Base-by-base conservation (phyloP, 306 rosid genomes). In the Ziziphus jujuba region DNA sequence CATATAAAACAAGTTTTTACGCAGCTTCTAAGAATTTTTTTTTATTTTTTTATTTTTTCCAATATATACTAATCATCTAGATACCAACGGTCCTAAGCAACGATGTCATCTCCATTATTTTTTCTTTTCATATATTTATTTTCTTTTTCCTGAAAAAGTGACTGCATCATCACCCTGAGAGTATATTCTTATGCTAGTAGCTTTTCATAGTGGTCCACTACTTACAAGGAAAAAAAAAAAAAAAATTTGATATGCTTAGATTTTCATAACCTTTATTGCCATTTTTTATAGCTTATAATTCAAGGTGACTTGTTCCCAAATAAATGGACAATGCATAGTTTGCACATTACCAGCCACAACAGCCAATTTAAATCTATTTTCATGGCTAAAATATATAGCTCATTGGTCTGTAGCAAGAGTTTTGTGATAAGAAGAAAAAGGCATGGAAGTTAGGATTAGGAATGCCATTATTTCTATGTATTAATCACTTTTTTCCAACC, bases 131-230 rank as follows among this genome's bases (percentile, higher is more conserved):
- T 28, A 1, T 28, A 28, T 4, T 28, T 28, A 28, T 28, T 28
- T 28, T 28, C 2, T 28, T n/a, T 28, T 28, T 28, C 33, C 33
- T 28, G 33, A 59, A 59, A 7, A 40, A 40, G 51, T 61, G 51
- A 38, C 22, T 50, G 55, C 19, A 7, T 61, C n/a, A 21, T 61
- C 51, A 38, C 50, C 0, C 20, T 2, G 8, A 13, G 48, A 49
- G n/a, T 23, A 48, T 10, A 50, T 63, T 76, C 50, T 47, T 25
- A 38, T 16, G 43, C 69, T 19, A 51, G 28, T 63, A 66, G 65
- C 77, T 56, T 79, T 65, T 47, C 59, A 53, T 56, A 75, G 75
- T 75, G 78, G 72, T 72, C 78, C 75, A 80, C 75, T 71, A 71
- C 74, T 50, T 62, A 2, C n/a, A 43, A 17, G 20, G 33, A 28